phyloP scores from a whole-genome alignment of 192 early-diverging fungal species.

The Fimicolochytrium jonesii region DNA sequence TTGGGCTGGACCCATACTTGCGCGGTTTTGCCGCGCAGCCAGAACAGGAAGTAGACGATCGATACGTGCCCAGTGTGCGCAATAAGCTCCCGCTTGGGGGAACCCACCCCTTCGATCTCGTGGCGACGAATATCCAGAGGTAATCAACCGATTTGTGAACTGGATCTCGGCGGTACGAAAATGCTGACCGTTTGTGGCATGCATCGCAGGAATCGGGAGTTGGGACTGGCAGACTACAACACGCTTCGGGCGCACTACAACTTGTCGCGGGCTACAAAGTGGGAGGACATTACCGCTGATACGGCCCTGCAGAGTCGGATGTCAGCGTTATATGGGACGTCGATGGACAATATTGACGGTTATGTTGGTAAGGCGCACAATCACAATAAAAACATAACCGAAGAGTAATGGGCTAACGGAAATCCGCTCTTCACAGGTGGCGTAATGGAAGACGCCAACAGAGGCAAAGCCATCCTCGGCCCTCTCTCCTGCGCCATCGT shows the following conservation, averaged over 20 bases:
- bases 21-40: slow-evolving; percentile 28
- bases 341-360: slow-evolving; percentile 32
- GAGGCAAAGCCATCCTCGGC: slow-evolving; percentile 26
- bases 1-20: slow-evolving; percentile 29
- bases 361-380: slow-evolving; percentile 33
- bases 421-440: no score
- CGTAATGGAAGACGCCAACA: no score
- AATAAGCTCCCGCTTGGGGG: slow-evolving; percentile 13
- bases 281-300: slow-evolving; percentile 38
- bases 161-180: no score
- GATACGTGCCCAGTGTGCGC: slow-evolving; percentile 20
- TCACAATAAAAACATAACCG: no score
- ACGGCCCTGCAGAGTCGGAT: slow-evolving; percentile 14
- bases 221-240: slow-evolving; percentile 35
- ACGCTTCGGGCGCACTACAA: slow-evolving; percentile 9
- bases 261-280: slow-evolving; percentile 5
- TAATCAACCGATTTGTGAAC: neutral
- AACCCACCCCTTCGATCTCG: slow-evolving; percentile 26
- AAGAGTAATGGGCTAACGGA: no score
- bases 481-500: slow-evolving; percentile 30
- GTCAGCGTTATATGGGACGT: slow-evolving; percentile 20
- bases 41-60: slow-evolving; percentile 25
- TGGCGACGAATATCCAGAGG: slow-evolving; percentile 33
- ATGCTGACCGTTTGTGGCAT: no score
- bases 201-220: slow-evolving; percentile 38